Evolutionary conservation across 305 asterid genomes (phyloP), one percentile per base, ranked within the genome.

Genomic region (Fraxinus platypoda): DNA sequence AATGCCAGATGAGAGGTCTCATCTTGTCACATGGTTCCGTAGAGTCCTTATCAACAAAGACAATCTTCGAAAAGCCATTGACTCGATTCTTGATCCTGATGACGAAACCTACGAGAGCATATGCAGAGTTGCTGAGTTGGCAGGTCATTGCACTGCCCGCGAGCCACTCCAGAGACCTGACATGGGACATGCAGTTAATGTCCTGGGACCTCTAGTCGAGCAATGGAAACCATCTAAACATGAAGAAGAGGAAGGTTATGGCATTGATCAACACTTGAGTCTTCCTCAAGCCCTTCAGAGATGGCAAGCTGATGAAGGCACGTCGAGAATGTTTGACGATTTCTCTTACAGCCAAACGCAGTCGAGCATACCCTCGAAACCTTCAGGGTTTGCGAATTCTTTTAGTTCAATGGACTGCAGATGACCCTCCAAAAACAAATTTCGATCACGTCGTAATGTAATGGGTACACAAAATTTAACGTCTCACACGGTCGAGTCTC

Each of bases 111-210:
- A 93, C 17, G 94, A 94, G 46, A 94, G 97, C 89, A 91, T 96
- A 21, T 92, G 92, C 92, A 94, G 88, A 81, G 99, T 89, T 8
- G 91, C 97, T 8, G 99, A 94, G 89, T 77, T 95, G 81, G 99
- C 98, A 0, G 97, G 98, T 12, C 97, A 95, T 28, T 94, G 98
- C 88, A 91, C 98, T 0, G 98, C 98, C 4, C 94, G 98, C 0
- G 98, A 95, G 84, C 97, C 99, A 4, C 87, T 80, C 88, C 99
- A 95, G 84, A 90, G 99, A 76, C 99, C 98, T 4, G 98, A 95
- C 80, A 95, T 96, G 99, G 99, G 99, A 15, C 98, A 96, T 6
- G 98, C 97, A 0, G 98, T 94, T n/a, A 94, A 94, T 26, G 92
- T 96, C 25, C 86, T 96, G 52, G 95, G 98, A 8, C 98, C 99